Evolutionary conservation across 495 filamentous ascomycete genomes (phyloP), one percentile per base, ranked within the genome.

Genomic region (Aspergillus indologenus): DNA sequence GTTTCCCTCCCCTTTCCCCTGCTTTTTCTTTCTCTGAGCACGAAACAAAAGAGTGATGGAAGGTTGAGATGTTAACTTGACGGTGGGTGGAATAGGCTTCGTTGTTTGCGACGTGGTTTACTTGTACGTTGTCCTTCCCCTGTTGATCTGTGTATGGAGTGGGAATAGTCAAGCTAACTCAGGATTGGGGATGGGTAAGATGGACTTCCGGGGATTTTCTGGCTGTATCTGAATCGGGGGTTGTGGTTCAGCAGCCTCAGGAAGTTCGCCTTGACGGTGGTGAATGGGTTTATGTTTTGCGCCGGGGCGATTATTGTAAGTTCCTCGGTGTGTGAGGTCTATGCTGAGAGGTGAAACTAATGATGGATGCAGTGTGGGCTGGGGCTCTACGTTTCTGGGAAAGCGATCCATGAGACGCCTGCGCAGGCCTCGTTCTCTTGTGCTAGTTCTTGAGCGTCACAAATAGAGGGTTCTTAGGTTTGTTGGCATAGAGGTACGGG

Each of bases 141-240:
- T 21, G n/a, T n/a, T n/a, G n/a, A n/a, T n/a, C n/a, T n/a, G n/a
- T n/a, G n/a, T n/a, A n/a, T n/a, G n/a, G n/a, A n/a, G n/a, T n/a
- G n/a, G n/a, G n/a, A n/a, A n/a, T n/a, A n/a, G n/a, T n/a, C n/a
- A n/a, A n/a, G n/a, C n/a, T n/a, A n/a, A n/a, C n/a, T n/a, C n/a
- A n/a, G n/a, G n/a, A n/a, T n/a, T 40, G 34, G 5, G 34, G 12
- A 40, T 14, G 1, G 31, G 5, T 54, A 23, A 68, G 64, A 71
- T 23, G 75, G 76, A 1, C 52, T 74, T 9, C 68, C 66, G 22
- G 70, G 71, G 9, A 59, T 76, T 0, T 75, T 75, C 53, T 75
- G 76, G 75, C 51, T 77, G 1, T 71, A 64, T 49, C 21, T 78
- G 59, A 78, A 78, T 18, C 54, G 67, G 55, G 73, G 70, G 4